Conservation (phyloP, 495 filamentous ascomycete genomes). For the Viridothelium virens region DNA sequence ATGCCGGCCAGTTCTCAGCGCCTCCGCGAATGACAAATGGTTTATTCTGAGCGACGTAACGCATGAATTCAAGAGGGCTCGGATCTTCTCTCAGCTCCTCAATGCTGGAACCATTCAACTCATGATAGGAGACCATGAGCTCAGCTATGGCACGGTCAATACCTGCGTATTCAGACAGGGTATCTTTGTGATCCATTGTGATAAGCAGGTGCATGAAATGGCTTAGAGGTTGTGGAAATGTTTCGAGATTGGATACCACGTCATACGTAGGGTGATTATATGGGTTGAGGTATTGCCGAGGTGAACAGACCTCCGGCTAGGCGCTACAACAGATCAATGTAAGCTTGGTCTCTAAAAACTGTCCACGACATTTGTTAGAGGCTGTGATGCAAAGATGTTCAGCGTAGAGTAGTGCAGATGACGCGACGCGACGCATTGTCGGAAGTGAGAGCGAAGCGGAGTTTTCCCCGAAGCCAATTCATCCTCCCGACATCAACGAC, state of each 20-base stretch:
- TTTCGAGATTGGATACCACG: no score
- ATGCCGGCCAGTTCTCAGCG: conserved; percentile 51
- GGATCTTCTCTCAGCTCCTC: conserved; percentile 54
- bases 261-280: no score
- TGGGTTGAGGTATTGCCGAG: no score
- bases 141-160: conserved; percentile 37
- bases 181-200: background rate
- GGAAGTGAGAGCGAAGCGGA: no score
- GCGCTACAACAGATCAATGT: no score
- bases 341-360: no score
- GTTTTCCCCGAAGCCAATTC: background rate
- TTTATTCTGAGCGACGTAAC: conserved; percentile 56
- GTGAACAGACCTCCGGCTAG: no score
- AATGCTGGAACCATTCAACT: conserved; percentile 52
- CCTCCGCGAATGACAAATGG: conserved; percentile 61
- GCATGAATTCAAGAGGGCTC: conserved; percentile 64
- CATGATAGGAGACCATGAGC: conserved; percentile 57
- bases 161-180: background rate
- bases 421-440: no score
- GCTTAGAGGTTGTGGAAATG: no score
- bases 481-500: background rate
- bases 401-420: no score
- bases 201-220: background rate
- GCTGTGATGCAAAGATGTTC: no score
- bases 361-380: no score